phyloP scores from a whole-genome alignment of 2,329 filamentous ascomycete species.

The Grosmannia clavigera region DNA sequence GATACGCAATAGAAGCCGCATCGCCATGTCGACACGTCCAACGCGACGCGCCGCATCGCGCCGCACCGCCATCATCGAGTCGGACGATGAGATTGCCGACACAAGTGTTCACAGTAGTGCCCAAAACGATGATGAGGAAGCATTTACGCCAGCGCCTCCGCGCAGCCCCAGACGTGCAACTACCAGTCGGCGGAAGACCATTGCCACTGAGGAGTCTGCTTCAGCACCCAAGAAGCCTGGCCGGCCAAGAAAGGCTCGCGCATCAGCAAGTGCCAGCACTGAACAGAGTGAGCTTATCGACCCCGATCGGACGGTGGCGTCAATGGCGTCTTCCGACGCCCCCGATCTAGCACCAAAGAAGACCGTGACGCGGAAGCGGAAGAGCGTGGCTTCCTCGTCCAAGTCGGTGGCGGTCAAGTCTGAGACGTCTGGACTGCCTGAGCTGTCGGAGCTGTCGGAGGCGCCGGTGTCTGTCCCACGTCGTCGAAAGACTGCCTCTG shows the following conservation, averaged over 20 bases:
- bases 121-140: conserved; percentile 55
- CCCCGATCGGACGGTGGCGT: conserved; percentile 24
- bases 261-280: conserved; percentile 27
- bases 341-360: conserved; percentile 23
- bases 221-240: conserved; percentile 20
- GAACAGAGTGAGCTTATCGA: conserved; percentile 52
- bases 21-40: conserved; percentile 28
- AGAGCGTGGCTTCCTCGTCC: conserved; percentile 32
- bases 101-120: conserved; percentile 29
- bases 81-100: conserved; percentile 59
- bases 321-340: conserved; percentile 17
- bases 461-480: background rate
- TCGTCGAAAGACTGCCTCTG: background rate
- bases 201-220: conserved; percentile 25
- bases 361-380: conserved; percentile 53
- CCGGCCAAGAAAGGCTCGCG: conserved; percentile 29
- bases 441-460: background rate
- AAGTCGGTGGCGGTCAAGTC: conserved; percentile 20
- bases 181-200: conserved; percentile 25
- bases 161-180: conserved; percentile 30
- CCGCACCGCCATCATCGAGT: conserved; percentile 64
- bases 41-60: conserved; percentile 42
- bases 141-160: conserved; percentile 64
- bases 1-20: conserved; percentile 1
- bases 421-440: conserved; percentile 30